Evolutionary conservation across 2,329 filamentous ascomycete species (phyloP).

Genomic region (Aspergillus pseudoglaucus): DNA sequence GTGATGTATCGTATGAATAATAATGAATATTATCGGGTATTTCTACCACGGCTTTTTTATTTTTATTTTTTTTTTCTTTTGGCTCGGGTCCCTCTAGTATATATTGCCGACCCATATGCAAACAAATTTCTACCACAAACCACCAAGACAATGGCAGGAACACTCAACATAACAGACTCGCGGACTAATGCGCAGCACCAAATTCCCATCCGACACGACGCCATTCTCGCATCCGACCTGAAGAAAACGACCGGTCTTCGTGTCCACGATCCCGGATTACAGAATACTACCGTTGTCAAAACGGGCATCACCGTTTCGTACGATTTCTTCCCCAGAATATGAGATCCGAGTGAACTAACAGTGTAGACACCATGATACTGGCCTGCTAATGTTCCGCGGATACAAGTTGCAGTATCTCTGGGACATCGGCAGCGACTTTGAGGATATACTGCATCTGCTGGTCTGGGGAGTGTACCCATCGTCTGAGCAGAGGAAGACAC

Average conservation of each 20-base stretch:
- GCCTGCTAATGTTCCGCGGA: slow-evolving; percentile 23
- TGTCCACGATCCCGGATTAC: slow-evolving; percentile 28
- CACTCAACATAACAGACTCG: slow-evolving; percentile 19
- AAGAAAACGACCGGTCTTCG: slow-evolving; percentile 21
- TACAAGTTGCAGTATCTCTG: slow-evolving; percentile 25
- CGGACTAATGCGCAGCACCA: slow-evolving; percentile 22
- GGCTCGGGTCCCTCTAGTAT: too few species aligned
- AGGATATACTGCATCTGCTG: slow-evolving; percentile 26
- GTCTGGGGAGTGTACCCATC: slow-evolving; percentile 25
- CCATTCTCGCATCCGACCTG: slow-evolving; percentile 22
- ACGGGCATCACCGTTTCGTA: slow-evolving; percentile 29
- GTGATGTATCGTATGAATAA: neutral
- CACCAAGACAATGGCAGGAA: slow-evolving; percentile 3
- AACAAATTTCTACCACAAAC: too few species aligned
- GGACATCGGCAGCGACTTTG: slow-evolving; percentile 19
- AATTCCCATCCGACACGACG: slow-evolving; percentile 23
- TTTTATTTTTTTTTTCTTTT: neutral
- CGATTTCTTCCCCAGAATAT: neutral
- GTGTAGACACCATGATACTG: slow-evolving; percentile 23
- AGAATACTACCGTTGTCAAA: slow-evolving; percentile 27
- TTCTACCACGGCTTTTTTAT: slow-evolving; percentile 11
- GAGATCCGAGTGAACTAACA: neutral
- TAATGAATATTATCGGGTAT: slow-evolving; percentile 2
- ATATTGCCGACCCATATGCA: too few species aligned
- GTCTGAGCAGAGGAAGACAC: slow-evolving; percentile 8